Conservation (phyloP, 129 eudicot genomes). For the sunflower (Helianthus annuus) region HanXRQr2.0-SUNRISE NC_035433.2:53560165-53560664, state of each 20-base stretch:
- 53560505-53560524: not conserved
- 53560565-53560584: not conserved
- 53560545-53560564: not conserved
- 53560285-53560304: not conserved
- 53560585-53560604: not conserved
- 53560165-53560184: constrained; percentile 89
- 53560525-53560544: not conserved
- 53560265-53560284: not conserved
- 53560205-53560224: constrained; percentile 10
- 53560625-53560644: not conserved
- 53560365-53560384: not conserved
- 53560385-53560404: not conserved
- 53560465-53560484: not conserved
- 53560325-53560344: not conserved
- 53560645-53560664: no score
- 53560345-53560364: not conserved
- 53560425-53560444: not conserved
- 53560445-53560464: not conserved
- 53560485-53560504: not conserved
- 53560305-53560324: not conserved
- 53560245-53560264: constrained; percentile 3
- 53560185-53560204: constrained; percentile 99
- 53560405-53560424: not conserved
- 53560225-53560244: constrained; percentile 3
- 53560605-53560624: not conserved